Base-by-base conservation (phyloP, 371 early-diverging fungal genomes). In the Mucor velutinosus region DNA sequence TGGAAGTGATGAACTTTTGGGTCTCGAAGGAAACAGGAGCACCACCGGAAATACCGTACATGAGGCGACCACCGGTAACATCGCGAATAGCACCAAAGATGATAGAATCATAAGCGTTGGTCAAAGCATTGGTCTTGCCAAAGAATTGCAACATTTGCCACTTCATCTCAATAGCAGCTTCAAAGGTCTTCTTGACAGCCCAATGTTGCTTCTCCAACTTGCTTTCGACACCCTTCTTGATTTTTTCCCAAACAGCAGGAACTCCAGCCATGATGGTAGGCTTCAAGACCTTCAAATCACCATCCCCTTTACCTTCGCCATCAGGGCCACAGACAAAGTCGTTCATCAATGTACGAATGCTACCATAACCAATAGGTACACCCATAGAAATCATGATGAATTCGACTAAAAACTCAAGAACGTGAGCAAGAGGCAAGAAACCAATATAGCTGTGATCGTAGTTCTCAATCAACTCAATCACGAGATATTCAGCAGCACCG, bases 191-290 rank as follows among this genome's bases (percentile, higher is more conserved):
- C 41, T 85, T 89, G 30, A 87, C 64, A 2, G 86, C 64, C 74
- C 89, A 84, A 45, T 83, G 77, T 33, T 86, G 81, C 39, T 86
- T 85, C 51, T 87, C 87, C 61, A 96, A 75, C 71, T 93, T 86
- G 35, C 78, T 77, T 25, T 86, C 79, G 41, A 95, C 89, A 10
- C 93, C 93, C 65, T 90, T 91, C 43, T 93, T 89, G 68, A 97
- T 94, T 30, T 90, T 87, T 67, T 94, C 93, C 95, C 95, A 94
- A 23, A 95, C 93, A 25, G 93, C 93, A 21, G 95, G 94, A 0
- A 97, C 95, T 57, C 95, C 95, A 19, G 92, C 87, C 83, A 99
- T 88, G 59, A 97, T 83, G 12, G 95, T 94, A 5, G 99, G 99
- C n/a, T 84, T 82, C 55, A 95, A 81, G 29, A 89, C 91, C 60